Base-by-base conservation (phyloP, 768 basidiomycete genomes). In the Nidula microcarpa region DNA sequence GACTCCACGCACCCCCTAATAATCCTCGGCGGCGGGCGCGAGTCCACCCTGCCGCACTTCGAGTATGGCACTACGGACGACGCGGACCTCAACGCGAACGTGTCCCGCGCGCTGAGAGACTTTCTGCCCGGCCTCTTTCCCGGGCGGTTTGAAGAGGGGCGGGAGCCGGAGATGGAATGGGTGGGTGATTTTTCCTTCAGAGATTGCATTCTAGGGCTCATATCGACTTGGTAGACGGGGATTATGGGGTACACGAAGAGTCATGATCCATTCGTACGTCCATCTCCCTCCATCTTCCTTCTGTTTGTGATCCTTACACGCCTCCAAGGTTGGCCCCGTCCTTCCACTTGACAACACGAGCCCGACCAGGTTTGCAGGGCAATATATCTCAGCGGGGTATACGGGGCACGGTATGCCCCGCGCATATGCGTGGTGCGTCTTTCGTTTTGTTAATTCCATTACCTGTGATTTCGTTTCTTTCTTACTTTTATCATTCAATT, bases 381-480 rank as follows among this genome's bases (percentile, higher is more conserved):
- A 91, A 56, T 91, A 81, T 61, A 81, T 91, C 11, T 73, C 83
- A 6, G 89, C 84, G 0, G 90, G 89, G 3, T 91, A 81, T 59
- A 75, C 81, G 0, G 90, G 90, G 1, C 90, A 91, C 57, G 91
- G 90, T 0, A 91, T 92, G 88, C 82, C 89, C 4, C 80, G 87
- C 4, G 81, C 86, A 0, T 90, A 78, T 64, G 82, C 79, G 33
- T 89, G 87, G 89, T 86, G 58, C 43, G 77, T 56, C 33, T n/a
- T 9, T 23, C 18, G 13, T 36, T 49, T 30, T 30, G 23, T 30
- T 30, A 30, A 2, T 30, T 30, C 2, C 23, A 30, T 30, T 30
- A 4, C 23, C 23, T 30, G 23, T 30, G 23, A 30, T 30, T 30
- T 30, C 23, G 23, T 30, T 30, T 30, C 23, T 30, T 30, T 30